Evolutionary conservation across 768 basidiomycete genomes (phyloP).

Genomic region (Russula sp.): DNA sequence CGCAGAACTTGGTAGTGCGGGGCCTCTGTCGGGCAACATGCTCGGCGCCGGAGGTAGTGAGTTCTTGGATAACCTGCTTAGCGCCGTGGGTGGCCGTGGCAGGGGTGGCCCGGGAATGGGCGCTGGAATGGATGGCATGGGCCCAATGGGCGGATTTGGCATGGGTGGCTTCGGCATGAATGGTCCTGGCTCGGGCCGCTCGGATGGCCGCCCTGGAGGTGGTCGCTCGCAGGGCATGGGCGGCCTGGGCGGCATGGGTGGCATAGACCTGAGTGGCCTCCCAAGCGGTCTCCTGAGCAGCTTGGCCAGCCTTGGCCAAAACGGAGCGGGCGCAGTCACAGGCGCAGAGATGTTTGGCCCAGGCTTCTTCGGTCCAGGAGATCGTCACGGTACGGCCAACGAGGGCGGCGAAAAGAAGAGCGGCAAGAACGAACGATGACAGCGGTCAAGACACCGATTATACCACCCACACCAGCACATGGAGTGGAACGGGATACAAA

Average conservation of each 20-base stretch:
- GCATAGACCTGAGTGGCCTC: not conserved
- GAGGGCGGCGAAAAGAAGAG: not conserved
- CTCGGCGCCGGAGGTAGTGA: slow-evolving; percentile 1
- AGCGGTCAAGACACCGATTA: not conserved
- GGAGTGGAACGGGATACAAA: slow-evolving; percentile 14
- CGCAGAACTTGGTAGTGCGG: not conserved
- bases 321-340: not conserved
- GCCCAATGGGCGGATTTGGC: not conserved
- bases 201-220: not conserved
- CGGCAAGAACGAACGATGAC: not conserved
- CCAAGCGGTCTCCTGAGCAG: not conserved
- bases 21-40: not conserved
- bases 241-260: not conserved
- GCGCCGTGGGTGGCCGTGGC: not conserved
- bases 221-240: not conserved
- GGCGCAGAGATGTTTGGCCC: not conserved
- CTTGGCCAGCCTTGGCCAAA: not conserved
- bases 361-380: not conserved
- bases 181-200: not conserved
- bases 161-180: not conserved
- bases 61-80: not conserved
- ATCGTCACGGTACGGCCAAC: not conserved
- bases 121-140: not conserved
- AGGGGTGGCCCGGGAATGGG: not conserved
- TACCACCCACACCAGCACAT: not conserved